Base-by-base conservation (phyloP, 1,284 basidiomycete genomes). In the Xerocomus minutiporus region DNA sequence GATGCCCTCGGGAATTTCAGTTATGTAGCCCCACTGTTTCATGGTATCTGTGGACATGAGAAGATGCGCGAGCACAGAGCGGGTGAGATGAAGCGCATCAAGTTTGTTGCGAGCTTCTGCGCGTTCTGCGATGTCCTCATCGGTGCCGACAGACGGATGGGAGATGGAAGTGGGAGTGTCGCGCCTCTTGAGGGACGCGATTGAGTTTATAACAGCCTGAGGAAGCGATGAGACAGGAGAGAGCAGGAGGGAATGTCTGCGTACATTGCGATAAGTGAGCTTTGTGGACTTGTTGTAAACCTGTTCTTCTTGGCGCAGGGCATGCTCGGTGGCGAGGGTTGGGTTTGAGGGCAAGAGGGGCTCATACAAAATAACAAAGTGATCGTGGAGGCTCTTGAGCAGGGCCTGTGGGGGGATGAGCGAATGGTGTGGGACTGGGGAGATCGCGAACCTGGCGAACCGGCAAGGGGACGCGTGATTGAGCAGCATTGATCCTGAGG, bases 131-230 rank as follows among this genome's bases (percentile, higher is more conserved):
- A 89, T 71, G 13, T 91, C 83, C 9, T 72, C 78, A 51, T 92
- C 82, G 0, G 92, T 94, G 4, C 94, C 93, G 26, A 94, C 81
- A 4, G 91, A 93, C 1, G 82, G 75, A 63, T 93, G 87, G 1
- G 77, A 73, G 20, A 79, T 61, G 1, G 75, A 75, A 46, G 80
- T 79, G 1, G 93, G 91, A 4, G 75, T 65, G 0, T 79, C 66
- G 0, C 94, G 83, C 59, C 82, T 81, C 66, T 91, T 93, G 23
- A 93, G 67, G 12, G 84, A 71, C 6, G 84, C 85, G 48, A 88
- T 79, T 48, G 83, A 84, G 46, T 79, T 80, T 43, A 92, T 91
- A 26, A 88, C 75, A 23, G 86, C 86, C 88, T 91, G 60, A 17
- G 52, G 48, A 56, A 54, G 38, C 57, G 52, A 41, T 52, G 54